Conservation (phyloP, 305 asterid species). For the Plantago lanceolata region DNA sequence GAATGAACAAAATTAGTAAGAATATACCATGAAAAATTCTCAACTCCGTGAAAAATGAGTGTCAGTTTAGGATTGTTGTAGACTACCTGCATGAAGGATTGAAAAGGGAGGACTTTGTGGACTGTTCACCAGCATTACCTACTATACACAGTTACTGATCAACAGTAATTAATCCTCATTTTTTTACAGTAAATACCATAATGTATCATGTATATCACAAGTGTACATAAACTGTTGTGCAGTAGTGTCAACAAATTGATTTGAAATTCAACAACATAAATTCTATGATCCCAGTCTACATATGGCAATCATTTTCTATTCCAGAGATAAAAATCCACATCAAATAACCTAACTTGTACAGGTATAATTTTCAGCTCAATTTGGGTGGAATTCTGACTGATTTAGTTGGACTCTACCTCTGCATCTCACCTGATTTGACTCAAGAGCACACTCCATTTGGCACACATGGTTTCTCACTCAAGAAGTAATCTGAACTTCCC, state of each 20-base stretch:
- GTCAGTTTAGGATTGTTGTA: conserved; percentile 14
- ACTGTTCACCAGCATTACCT: conserved; percentile 51
- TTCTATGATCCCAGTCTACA: conserved; percentile 4
- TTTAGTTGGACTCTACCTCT: conserved; percentile 28
- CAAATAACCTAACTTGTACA: conserved; percentile 14
- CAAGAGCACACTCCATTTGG: conserved; percentile 27
- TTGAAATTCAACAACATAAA: conserved; percentile 7
- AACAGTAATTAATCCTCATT: conserved; percentile 23
- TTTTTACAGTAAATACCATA: conserved; percentile 15
- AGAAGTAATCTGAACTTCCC: conserved; percentile 56
- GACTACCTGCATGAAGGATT: conserved; percentile 23
- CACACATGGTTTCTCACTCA: conserved; percentile 40
- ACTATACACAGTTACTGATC: conserved; percentile 26
- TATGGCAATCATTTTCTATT: not conserved
- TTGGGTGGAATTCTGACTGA: conserved; percentile 26
- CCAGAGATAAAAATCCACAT: not conserved
- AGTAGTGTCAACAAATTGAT: not conserved
- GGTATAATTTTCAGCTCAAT: conserved; percentile 21
- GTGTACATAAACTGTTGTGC: conserved; percentile 4
- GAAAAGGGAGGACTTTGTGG: conserved; percentile 26
- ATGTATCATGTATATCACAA: conserved; percentile 2
- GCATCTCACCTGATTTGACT: conserved; percentile 47
- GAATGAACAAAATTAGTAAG: not conserved
- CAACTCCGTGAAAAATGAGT: not conserved
- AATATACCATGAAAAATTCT: conserved; percentile 2